Base-by-base conservation (phyloP, 2,329 filamentous ascomycete species). In the Arthrobotrys conoides region DNA sequence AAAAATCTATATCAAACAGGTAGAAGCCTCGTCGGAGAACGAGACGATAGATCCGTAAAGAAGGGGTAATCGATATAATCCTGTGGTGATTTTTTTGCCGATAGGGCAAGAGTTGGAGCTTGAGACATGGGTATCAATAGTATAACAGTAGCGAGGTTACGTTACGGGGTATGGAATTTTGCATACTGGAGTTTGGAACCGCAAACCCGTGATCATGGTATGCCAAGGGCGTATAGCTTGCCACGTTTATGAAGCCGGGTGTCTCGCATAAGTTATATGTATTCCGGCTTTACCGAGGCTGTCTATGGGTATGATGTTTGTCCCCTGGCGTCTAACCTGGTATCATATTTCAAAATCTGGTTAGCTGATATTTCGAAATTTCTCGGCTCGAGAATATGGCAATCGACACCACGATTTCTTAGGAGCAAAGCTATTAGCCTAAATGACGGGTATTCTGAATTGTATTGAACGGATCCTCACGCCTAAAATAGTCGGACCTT, bases 401-500 rank as follows among this genome's bases (percentile, higher is more conserved):
- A 41, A 41, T 36, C 16, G 33, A 5, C 14, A 38, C 30, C n/a
- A 22, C 27, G 8, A 36, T 5, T 30, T 30, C 27, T 30, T 30
- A 30, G 36, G 30, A 38, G 14, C 14, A 18, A 8, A 46, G 5
- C 24, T 24, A 44, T 61, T 61, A 61, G 57, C 36, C 57, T 61
- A 61, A 61, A 61, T 18, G 14, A 10, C 36, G 18, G 33, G 4
- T 44, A 41, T 61, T 61, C 27, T 44, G 27, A 44, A 41, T 20
- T 1, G 3, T 44, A 20, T 61, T 6, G 5, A 18, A 3, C 57
- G 18, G 18, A 5, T n/a, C 14, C 14, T 18, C 6, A 24, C 41
- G 57, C 33, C 57, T 61, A 44, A 61, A 61, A 1, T 44, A 61
- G 12, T 41, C 57, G 57, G 57, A 44, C 0, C 8, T 61, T 61